A percentile compares a stretch with the other conserved stretches of the same genome.
Evolutionary conservation across 2,329 filamentous ascomycete species (phyloP).

Genomic region (Cordyceps tenuipes): DNA sequence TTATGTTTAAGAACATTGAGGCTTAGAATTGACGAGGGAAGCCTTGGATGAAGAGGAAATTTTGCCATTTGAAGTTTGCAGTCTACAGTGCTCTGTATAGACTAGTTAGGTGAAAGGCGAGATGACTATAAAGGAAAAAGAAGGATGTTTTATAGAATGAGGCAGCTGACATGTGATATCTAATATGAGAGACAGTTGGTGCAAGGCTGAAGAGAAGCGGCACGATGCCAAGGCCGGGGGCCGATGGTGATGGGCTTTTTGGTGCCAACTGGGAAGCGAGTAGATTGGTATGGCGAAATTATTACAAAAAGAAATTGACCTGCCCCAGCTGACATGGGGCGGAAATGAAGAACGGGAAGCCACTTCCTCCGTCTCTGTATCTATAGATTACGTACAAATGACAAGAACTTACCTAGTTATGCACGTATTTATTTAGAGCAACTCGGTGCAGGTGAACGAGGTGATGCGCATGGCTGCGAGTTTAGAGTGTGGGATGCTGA

Average conservation of each 20-base stretch:
- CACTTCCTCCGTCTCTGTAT: too few species aligned
- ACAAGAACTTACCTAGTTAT: too few species aligned
- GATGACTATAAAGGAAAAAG: neutral
- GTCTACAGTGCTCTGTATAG: slow-evolving; percentile 1
- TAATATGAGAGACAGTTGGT: neutral
- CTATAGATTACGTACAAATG: neutral
- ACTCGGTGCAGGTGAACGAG: too few species aligned
- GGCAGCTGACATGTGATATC: neutral
- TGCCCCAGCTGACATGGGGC: neutral
- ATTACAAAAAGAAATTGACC: neutral
- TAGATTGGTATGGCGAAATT: neutral
- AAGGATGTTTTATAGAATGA: neutral
- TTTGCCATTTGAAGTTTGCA: neutral
- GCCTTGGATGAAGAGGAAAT: neutral
- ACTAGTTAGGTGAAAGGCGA: neutral
- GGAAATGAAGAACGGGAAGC: neutral
- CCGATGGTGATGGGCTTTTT: neutral
- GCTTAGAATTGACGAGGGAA: slow-evolving; percentile 18
- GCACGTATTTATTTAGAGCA: too few species aligned
- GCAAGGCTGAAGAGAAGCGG: neutral
- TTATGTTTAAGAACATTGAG: slow-evolving; percentile 75
- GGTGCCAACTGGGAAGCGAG: too few species aligned
- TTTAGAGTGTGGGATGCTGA: too few species aligned
- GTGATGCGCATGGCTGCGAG: too few species aligned
- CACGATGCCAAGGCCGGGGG: neutral